Evolutionary conservation across 2,329 filamentous ascomycete species (phyloP), one percentile per base, ranked within the genome.

Genomic region (Colletotrichum sp.): DNA sequence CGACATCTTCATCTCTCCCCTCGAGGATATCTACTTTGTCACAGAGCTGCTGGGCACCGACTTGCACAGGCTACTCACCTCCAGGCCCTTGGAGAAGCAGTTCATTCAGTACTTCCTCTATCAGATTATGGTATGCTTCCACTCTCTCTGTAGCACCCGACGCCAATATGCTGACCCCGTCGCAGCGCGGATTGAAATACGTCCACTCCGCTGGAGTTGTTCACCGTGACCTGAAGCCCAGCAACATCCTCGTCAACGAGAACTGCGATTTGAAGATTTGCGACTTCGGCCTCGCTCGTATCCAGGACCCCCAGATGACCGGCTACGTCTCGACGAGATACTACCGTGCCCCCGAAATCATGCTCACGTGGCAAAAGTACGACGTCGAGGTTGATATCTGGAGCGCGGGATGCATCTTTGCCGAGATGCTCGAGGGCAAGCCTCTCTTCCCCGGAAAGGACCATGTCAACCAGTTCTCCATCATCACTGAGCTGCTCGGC

Each of bases 301-400:
- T 99, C 82, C 97, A 99, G 85, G 97, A 99, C 83, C 97, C 97
- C 44, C 97, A 99, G 87, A 99, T 99, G 97, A 99, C 97, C 57
- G 97, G 97, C 80, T 99, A 99, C 84, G 97, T 99, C 77, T 99
- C 97, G 64, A 99, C 97, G 78, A 91, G 97, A 90, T 99, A 99
- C 90, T 99, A 99, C 90, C 93, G 97, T 82, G 97, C 97, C 10
- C 97, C 97, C 21, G 97, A 99, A 87, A 99, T 99, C 84, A 99
- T 99, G 97, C 95, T 99, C 84, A 99, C 97, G 79, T 99, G 97
- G 97, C 97, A 99, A 89, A 99, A 99, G 89, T 99, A 99, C 87
- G 97, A 99, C 81, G 93, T 99, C 64, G 97, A 99, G 88, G 97
- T 99, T 75, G 97, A 99, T 85, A 98, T 99, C 84, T 99, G 97